phyloP scores from a whole-genome alignment of 805 yeast species.

The Grigorovia humatica region DNA sequence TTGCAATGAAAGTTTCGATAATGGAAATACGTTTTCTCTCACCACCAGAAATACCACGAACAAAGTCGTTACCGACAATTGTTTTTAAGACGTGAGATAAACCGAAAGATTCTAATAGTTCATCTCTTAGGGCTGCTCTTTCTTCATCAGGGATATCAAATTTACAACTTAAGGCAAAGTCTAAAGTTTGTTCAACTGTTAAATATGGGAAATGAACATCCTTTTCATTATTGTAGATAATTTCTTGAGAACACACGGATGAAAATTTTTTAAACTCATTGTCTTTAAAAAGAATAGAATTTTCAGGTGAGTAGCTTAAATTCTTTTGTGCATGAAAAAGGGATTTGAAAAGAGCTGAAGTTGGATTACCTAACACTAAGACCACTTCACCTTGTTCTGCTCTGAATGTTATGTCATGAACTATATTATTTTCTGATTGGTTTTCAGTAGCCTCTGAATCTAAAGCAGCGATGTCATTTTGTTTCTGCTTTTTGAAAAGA shows the following conservation, averaged over 20 bases:
- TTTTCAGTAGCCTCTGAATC: too few relatives aligned
- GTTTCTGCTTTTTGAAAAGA: not conserved
- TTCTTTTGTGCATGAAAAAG: slow-evolving; percentile 14
- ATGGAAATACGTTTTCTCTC: slow-evolving; percentile 57
- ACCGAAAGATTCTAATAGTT: slow-evolving; percentile 28
- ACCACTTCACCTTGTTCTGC: slow-evolving; percentile 22
- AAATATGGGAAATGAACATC: slow-evolving; percentile 49
- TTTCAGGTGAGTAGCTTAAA: slow-evolving; percentile 13
- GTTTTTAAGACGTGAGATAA: slow-evolving; percentile 45
- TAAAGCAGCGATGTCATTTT: not conserved
- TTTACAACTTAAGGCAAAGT: slow-evolving; percentile 44
- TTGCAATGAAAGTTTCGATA: slow-evolving; percentile 43
- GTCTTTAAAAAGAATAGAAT: slow-evolving; percentile 16
- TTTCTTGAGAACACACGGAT: slow-evolving; percentile 18
- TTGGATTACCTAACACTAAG: slow-evolving; percentile 19
- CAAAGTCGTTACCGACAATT: slow-evolving; percentile 52
- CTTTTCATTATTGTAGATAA: slow-evolving; percentile 38
- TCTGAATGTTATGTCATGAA: slow-evolving; percentile 15
- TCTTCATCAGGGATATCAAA: slow-evolving; percentile 17
- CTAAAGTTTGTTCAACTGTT: slow-evolving; percentile 45
- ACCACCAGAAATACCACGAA: slow-evolving; percentile 61
- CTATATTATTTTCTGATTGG: not conserved
- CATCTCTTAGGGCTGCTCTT: slow-evolving; percentile 21
- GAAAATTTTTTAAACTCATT: slow-evolving; percentile 15
- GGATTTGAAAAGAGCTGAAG: slow-evolving; percentile 18